Evolutionary conservation across 1,284 basidiomycete species (phyloP).

Genomic region (Pisolithus thermaeus): DNA sequence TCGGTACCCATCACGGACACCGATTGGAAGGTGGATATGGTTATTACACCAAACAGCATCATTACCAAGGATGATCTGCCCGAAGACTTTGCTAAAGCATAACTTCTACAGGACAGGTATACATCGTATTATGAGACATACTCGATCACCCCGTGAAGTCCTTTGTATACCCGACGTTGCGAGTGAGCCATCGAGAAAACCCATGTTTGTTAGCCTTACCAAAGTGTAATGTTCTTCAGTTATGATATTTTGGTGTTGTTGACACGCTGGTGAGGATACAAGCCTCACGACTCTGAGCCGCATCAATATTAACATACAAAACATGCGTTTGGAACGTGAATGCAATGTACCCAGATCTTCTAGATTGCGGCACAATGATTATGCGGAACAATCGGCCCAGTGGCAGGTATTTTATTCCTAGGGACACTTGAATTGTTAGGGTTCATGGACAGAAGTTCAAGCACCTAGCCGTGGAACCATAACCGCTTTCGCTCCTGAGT

Average conservation of each 20-base stretch:
- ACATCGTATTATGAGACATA: conserved; percentile 1
- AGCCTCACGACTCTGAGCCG: conserved; percentile 23
- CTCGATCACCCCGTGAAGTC: conserved; percentile 20
- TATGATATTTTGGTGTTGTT: conserved; percentile 7
- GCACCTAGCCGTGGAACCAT: conserved; percentile 61
- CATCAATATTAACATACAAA: conserved; percentile 10
- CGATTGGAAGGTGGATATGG: conserved; percentile 65
- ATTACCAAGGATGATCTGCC: conserved; percentile 13
- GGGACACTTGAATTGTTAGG: conserved; percentile 7
- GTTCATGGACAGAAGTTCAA: conserved; percentile 8
- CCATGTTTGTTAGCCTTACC: conserved; percentile 24
- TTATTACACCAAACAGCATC: conserved; percentile 51
- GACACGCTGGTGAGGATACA: conserved; percentile 25
- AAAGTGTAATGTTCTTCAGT: conserved; percentile 22
- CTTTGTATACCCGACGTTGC: conserved; percentile 10
- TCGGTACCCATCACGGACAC: conserved; percentile 51
- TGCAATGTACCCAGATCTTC: conserved; percentile 26
- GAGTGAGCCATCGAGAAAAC: conserved; percentile 5
- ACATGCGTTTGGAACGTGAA: conserved; percentile 11
- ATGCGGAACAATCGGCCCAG: conserved; percentile 29
- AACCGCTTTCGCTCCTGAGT: conserved; percentile 53
- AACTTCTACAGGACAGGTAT: conserved; percentile 8
- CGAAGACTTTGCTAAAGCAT: conserved; percentile 8
- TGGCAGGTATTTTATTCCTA: conserved; percentile 32
- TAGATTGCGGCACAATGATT: conserved; percentile 22